A percentile compares a stretch with the other conserved stretches of the same genome.
phyloP scores from a whole-genome alignment of 257 asterid species.

The Salvia splendens region DNA sequence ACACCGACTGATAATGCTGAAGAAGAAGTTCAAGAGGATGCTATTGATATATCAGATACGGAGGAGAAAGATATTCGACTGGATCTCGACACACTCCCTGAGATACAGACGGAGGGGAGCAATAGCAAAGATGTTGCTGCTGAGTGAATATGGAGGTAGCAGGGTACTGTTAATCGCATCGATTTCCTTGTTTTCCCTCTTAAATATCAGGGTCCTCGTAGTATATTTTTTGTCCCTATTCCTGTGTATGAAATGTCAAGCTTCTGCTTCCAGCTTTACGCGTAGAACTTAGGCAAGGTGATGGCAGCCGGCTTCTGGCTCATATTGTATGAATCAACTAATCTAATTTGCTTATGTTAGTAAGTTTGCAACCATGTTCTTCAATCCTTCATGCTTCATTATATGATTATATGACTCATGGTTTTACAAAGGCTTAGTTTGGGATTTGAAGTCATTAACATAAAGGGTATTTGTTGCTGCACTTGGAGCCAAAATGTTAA shows the following conservation, averaged over 20 bases:
- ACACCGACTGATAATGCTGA: conserved; percentile 41
- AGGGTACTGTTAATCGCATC: conserved; percentile 15
- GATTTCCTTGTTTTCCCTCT: conserved; percentile 26
- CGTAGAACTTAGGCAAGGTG: conserved; percentile 41
- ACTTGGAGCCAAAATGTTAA: background rate
- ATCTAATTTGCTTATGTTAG: conserved; percentile 23
- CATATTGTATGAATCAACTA: conserved; percentile 32
- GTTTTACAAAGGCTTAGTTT: background rate
- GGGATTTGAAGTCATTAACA: background rate
- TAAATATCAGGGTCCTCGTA: conserved; percentile 29
- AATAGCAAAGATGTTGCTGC: conserved; percentile 65
- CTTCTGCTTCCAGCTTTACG: conserved; percentile 34
- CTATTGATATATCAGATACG: conserved; percentile 64
- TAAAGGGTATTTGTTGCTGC: background rate
- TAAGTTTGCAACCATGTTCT: background rate
- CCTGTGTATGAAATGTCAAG: conserved; percentile 32
- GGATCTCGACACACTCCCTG: conserved; percentile 71
- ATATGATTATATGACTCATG: background rate
- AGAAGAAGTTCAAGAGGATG: conserved; percentile 55
- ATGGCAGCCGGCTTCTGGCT: conserved; percentile 27
- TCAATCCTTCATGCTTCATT: background rate
- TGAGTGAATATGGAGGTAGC: conserved; percentile 46
- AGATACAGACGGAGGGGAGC: conserved; percentile 62
- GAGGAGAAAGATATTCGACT: conserved; percentile 53
- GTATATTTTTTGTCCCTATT: conserved; percentile 17